phyloP scores from a whole-genome alignment of 805 yeast species.

The Vanderwaltozyma tropicalis region DNA sequence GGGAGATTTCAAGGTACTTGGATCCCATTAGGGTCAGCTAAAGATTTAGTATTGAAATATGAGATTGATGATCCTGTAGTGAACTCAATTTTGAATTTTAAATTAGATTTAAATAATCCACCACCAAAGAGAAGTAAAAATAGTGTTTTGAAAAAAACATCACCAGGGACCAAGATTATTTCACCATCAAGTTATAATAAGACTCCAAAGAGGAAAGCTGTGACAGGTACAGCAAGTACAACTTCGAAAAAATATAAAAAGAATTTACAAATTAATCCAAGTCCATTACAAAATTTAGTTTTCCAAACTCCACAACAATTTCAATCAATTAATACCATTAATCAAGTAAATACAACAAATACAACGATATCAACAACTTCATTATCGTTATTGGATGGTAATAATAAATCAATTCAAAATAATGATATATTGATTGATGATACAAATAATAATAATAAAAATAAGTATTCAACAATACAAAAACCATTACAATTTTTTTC shows the following conservation, averaged over 20 bases:
- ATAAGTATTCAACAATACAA: slow-evolving; percentile 20
- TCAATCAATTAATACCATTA: background rate
- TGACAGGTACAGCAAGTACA: background rate
- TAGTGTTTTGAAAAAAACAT: slow-evolving; percentile 21
- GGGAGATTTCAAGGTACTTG: slow-evolving; percentile 82
- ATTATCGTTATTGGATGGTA: background rate
- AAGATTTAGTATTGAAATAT: slow-evolving; percentile 42
- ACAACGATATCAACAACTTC: background rate
- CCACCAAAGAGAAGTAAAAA: slow-evolving; percentile 33
- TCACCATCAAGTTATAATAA: slow-evolving; percentile 28
- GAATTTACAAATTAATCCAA: slow-evolving; percentile 16
- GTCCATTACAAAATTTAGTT: slow-evolving; percentile 24
- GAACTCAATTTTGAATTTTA: slow-evolving; percentile 43
- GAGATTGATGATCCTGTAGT: slow-evolving; percentile 42
- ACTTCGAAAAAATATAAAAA: slow-evolving; percentile 1
- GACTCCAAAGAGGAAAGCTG: slow-evolving; percentile 21
- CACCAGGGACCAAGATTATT: slow-evolving; percentile 22
- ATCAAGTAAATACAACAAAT: slow-evolving; percentile 6
- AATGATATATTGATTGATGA: background rate
- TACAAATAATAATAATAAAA: background rate
- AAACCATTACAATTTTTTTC: slow-evolving; percentile 25
- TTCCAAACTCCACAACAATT: slow-evolving; percentile 26
- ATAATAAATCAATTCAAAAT: background rate
- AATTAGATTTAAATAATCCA: slow-evolving; percentile 37
- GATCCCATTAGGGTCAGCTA: slow-evolving; percentile 64